Evolutionary conservation across 2,329 filamentous ascomycete species (phyloP), one percentile per base, ranked within the genome.

Genomic region (Cercospora beticola): DNA sequence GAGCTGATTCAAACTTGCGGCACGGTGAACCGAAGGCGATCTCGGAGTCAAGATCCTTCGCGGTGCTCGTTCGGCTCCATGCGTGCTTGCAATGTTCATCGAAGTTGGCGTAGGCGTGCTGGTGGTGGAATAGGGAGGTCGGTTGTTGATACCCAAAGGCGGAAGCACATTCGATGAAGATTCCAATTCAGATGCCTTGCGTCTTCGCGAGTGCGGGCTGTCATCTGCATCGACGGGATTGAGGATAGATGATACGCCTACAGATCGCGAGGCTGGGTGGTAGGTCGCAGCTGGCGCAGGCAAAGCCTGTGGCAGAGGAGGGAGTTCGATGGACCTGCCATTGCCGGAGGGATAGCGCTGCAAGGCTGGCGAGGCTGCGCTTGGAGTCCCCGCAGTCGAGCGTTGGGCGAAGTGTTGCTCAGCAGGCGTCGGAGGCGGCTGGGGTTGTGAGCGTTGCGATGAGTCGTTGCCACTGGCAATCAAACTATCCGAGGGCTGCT

Each of bases 21-120:
- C 81, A 69, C 87, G 84, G 64, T 81, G 80, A 49, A 83, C 63
- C 4, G 75, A 79, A 9, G 87, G 87, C 9, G 88, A 89, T 71
- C 84, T 83, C 0, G 88, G 86, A 10, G 86, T 88, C 69, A 88
- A 75, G n/a, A 87, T 83, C 36, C 84, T 83, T 71, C 87, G 71
- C 16, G 71, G 70, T 36, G 67, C 59, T 61, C 67, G 60, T 6
- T 69, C 70, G 8, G 66, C 65, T 12, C 26, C 60, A 30, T 68
- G 40, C 12, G 57, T 63, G 31, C 62, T 49, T 21, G 59, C 21
- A n/a, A 67, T 36, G 46, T 65, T 60, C 70, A 68, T 72, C 10
- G 62, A 67, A 26, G 68, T 36, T 23, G 66, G 49, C 72, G 76
- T 66, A 75, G 79, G 18, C 65, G 74, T 65, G 74, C 65, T 65